Conservation (phyloP, 352 stramenopile genomes). For the Phytophthora constricta region DNA sequence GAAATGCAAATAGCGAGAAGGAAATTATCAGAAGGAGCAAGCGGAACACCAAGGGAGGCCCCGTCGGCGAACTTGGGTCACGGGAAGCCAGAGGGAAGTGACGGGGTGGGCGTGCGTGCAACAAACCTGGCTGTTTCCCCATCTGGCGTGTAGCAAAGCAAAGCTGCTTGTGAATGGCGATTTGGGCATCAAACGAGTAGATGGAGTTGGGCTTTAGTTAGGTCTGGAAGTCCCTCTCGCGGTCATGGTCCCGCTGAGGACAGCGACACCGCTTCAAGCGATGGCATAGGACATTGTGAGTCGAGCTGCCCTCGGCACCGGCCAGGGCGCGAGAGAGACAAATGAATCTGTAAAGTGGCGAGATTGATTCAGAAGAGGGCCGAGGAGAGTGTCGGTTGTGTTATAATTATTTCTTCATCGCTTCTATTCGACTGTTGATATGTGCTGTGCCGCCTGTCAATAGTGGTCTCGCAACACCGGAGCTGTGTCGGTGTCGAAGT, state of each 20-base stretch:
- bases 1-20: constrained; percentile 31
- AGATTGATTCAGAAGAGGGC: constrained; percentile 45
- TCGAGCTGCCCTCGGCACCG: constrained; percentile 33
- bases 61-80: constrained; percentile 39
- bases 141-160: constrained; percentile 33
- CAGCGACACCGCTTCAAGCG: constrained; percentile 33
- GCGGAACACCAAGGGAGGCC: constrained; percentile 24
- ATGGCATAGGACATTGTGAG: constrained; percentile 41
- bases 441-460: too few species aligned
- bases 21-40: constrained; percentile 35
- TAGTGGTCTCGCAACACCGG: too few species aligned
- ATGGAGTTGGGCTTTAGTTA: constrained; percentile 30
- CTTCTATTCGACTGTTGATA: constrained; percentile 13
- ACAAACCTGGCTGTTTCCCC: constrained; percentile 29
- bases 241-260: constrained; percentile 36
- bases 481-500: too few species aligned
- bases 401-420: constrained; percentile 42
- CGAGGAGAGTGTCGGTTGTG: constrained; percentile 45
- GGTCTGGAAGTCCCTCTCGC: constrained; percentile 26
- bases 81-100: constrained; percentile 35
- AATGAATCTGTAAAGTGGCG: constrained; percentile 53
- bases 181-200: constrained; percentile 31
- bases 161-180: constrained; percentile 43
- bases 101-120: constrained; percentile 32
- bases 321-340: constrained; percentile 26